These are phyloP conservation scores for Trichoderma breve DNA, from an alignment of 2,329 filamentous ascomycete species.

Conservation along the genomic window DNA sequence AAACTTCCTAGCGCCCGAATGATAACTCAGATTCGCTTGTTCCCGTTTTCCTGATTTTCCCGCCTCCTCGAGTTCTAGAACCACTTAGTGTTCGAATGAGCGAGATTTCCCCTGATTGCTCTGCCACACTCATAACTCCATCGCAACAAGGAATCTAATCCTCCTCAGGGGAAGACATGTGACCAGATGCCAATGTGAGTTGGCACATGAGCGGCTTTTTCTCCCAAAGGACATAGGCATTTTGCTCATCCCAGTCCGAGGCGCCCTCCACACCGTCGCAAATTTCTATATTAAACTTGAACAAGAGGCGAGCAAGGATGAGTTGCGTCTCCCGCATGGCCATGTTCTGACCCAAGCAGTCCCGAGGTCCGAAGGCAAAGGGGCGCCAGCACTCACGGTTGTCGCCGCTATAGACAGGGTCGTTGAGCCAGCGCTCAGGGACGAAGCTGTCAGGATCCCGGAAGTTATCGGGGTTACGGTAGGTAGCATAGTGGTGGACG, in stretches of 20 bases:
- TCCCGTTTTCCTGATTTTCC: not conserved
- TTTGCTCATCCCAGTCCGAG: not conserved
- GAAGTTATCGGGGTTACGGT: not conserved
- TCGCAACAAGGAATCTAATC: not conserved
- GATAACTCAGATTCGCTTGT: not conserved
- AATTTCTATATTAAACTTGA: not conserved
- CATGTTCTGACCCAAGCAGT: not conserved
- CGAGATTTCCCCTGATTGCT: not conserved
- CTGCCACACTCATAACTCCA: not conserved
- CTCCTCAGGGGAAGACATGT: not conserved
- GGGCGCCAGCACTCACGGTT: not conserved
- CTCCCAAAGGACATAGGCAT: not conserved
- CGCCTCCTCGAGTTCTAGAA: not conserved
- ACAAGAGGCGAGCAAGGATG: not conserved
- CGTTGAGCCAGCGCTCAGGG: not conserved
- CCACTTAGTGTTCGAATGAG: not conserved
- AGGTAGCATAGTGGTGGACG: not conserved
- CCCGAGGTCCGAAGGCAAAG: not conserved
- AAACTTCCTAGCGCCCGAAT: not conserved
- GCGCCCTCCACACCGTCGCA: not conserved
- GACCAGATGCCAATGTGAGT: not conserved
- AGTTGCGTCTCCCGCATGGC: not conserved
- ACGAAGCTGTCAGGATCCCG: not conserved
- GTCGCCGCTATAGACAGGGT: not conserved
- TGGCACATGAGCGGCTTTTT: not conserved